These are phyloP conservation scores for Malbranchea zuffiana DNA, from an alignment of 2,329 filamentous ascomycete species.

Conservation along the genomic window DNA sequence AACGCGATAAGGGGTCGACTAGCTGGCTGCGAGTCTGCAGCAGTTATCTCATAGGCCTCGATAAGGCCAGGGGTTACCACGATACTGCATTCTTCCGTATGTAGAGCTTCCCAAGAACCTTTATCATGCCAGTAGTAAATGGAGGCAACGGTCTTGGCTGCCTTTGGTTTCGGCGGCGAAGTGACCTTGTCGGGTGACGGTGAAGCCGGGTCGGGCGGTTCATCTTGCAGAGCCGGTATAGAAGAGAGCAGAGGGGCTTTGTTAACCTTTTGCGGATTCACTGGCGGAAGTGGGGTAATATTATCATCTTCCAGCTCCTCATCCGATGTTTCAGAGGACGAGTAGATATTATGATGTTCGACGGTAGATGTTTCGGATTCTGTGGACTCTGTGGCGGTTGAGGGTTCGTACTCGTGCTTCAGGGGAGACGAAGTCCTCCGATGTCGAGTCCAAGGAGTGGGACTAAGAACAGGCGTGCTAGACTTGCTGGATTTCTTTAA, in stretches of 20 bases:
- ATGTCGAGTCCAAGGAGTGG: constrained; percentile 41
- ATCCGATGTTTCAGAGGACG: constrained; percentile 43
- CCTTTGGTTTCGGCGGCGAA: constrained; percentile 36
- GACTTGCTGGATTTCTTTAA: constrained; percentile 32
- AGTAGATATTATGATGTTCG: constrained; percentile 39
- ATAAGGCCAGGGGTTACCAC: constrained; percentile 54
- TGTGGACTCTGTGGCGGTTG: constrained; percentile 53
- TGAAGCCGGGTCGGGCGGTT: constrained; percentile 69
- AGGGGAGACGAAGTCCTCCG: constrained; percentile 81
- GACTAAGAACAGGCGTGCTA: constrained; percentile 38
- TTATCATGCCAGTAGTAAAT: constrained; percentile 55
- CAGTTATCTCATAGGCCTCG: constrained; percentile 49
- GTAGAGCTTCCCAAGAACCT: constrained; percentile 50
- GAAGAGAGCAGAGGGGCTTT: constrained; percentile 31
- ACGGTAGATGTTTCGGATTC: constrained; percentile 48
- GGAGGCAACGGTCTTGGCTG: constrained; percentile 47
- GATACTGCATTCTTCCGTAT: constrained; percentile 53
- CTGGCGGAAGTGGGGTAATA: constrained; percentile 26
- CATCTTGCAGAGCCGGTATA: constrained; percentile 30
- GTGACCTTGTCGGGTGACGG: constrained; percentile 56
- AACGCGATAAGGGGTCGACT: constrained; percentile 53
- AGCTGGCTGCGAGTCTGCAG: constrained; percentile 23
- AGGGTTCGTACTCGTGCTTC: constrained; percentile 94
- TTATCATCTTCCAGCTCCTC: constrained; percentile 47
- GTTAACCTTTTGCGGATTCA: constrained; percentile 27